Conservation (phyloP, 73 alveolate species). For the Uronychia setigera region DNA sequence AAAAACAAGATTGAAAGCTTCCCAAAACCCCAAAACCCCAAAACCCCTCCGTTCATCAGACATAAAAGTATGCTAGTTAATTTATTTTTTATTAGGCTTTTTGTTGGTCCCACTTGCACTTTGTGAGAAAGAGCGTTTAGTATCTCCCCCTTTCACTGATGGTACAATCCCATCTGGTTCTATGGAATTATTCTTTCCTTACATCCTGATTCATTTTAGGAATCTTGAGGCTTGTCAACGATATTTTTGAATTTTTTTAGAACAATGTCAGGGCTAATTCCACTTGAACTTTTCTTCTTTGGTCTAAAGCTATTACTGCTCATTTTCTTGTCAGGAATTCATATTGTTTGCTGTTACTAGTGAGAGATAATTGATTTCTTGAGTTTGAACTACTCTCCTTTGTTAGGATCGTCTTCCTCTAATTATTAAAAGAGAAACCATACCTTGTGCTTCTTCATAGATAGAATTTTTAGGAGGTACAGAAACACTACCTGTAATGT, state of each 20-base stretch:
- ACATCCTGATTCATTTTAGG: too few species aligned
- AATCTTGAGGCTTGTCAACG: not conserved
- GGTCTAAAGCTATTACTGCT: not conserved
- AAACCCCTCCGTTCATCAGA: too few species aligned
- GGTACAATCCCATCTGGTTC: too few species aligned
- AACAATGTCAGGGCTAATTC: not conserved
- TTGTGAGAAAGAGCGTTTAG: too few species aligned
- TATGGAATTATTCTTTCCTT: too few species aligned
- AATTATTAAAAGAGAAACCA: not conserved
- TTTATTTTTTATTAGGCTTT: too few species aligned
- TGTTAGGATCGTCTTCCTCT: not conserved
- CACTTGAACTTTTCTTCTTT: not conserved
- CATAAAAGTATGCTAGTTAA: too few species aligned
- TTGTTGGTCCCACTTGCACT: too few species aligned
- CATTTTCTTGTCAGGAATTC: not conserved
- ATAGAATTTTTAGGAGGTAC: not conserved
- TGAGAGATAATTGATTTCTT: not conserved
- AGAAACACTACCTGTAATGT: not conserved
- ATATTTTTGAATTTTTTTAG: not conserved
- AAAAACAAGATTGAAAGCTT: too few species aligned
- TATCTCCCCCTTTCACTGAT: too few species aligned
- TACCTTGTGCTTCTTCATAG: not conserved
- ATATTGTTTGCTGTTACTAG: not conserved
- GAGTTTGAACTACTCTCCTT: not conserved
- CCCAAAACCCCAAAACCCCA: too few species aligned